A percentile compares a stretch with the other conserved stretches of the same genome.
phyloP scores from a whole-genome alignment of 805 yeast species.

The Ascoidea tarda region DNA sequence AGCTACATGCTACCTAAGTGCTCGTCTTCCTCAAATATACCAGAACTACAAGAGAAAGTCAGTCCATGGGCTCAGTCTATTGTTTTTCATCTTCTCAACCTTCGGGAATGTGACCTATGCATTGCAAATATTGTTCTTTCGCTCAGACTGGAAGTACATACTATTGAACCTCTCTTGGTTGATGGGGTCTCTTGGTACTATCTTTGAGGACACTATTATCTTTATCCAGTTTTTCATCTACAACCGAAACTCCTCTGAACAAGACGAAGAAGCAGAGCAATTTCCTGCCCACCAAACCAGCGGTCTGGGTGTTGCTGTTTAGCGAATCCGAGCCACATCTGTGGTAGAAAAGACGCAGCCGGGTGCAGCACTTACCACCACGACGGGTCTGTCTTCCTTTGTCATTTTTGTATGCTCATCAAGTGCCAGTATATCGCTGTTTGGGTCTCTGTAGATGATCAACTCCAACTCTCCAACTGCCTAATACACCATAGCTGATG shows the following conservation, averaged over 20 bases:
- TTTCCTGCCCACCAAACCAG: background rate
- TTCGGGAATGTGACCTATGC: conserved; percentile 69
- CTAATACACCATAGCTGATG: too few species aligned
- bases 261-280: conserved; percentile 1
- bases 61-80: conserved; percentile 73
- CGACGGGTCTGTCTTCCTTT: too few species aligned
- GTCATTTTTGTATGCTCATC: too few species aligned
- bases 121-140: conserved; percentile 51
- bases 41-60: conserved; percentile 71
- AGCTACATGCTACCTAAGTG: conserved; percentile 56
- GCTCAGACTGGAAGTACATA: conserved; percentile 48
- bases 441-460: too few species aligned
- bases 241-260: conserved; percentile 18
- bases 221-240: conserved; percentile 57
- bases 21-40: conserved; percentile 73
- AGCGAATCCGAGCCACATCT: background rate
- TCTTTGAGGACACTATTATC: conserved; percentile 53
- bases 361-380: too few species aligned
- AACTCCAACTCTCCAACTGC: too few species aligned
- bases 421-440: too few species aligned
- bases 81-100: conserved; percentile 62
- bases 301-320: too few species aligned
- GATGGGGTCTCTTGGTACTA: conserved; percentile 67
- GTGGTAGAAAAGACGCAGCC: background rate
- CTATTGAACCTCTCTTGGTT: conserved; percentile 60